Percentiles rank a stretch among this genome's conserved stretches.
Conservation (phyloP, 1,139 yeast genomes). For the Saccharomyces hybrid region DNA sequence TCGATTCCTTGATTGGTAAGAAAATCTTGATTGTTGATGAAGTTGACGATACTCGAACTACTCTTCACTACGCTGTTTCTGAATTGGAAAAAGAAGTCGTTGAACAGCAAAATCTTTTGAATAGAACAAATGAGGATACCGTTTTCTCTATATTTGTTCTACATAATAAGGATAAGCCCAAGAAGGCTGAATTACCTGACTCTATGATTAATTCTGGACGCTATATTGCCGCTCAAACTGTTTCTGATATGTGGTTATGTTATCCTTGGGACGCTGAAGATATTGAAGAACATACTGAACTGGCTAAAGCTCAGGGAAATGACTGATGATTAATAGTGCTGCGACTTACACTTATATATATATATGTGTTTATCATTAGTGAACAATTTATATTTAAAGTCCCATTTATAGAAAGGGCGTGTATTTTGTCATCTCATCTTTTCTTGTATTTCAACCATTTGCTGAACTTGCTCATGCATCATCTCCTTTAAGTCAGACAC, state of each 20-base stretch:
- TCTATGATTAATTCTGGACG: slow-evolving; percentile 42
- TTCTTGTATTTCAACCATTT: slow-evolving; percentile 62
- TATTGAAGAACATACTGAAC: slow-evolving; percentile 72
- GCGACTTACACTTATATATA: background rate
- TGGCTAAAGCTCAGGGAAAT: slow-evolving; percentile 66
- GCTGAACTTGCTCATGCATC: slow-evolving; percentile 76
- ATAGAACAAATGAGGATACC: slow-evolving; percentile 36
- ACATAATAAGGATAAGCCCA: slow-evolving; percentile 51
- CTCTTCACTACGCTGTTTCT: slow-evolving; percentile 81
- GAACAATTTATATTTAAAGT: background rate
- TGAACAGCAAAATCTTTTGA: slow-evolving; percentile 38
- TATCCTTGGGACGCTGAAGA: slow-evolving; percentile 68
- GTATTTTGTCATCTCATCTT: slow-evolving; percentile 8
- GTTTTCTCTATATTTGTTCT: slow-evolving; percentile 50
- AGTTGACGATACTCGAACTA: slow-evolving; percentile 93
- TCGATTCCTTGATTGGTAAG: slow-evolving; percentile 68
- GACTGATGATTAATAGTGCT: slow-evolving; percentile 13
- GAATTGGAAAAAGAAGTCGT: slow-evolving; percentile 80
- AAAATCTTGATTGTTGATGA: slow-evolving; percentile 81
- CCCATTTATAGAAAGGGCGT: background rate
- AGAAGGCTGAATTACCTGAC: slow-evolving; percentile 45
- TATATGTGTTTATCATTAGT: background rate
- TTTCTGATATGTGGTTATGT: slow-evolving; percentile 53
- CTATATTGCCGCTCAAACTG: slow-evolving; percentile 46
- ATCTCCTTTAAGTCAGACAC: slow-evolving; percentile 80